Base-by-base conservation (phyloP, 345 rosid species). In the Rhodamnia argentea region DNA sequence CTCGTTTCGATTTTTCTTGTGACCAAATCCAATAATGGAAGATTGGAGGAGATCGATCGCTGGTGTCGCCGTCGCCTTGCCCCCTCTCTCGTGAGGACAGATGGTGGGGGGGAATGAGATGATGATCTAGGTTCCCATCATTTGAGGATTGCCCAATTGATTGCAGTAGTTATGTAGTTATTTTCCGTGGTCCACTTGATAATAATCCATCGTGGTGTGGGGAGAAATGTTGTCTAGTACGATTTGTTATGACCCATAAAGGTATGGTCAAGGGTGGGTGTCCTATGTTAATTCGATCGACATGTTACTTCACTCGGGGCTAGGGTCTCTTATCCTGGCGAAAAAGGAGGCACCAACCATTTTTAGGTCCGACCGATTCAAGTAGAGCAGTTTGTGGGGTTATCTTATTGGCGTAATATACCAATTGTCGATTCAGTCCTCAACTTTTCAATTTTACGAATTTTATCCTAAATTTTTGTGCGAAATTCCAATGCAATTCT, bases 281-380 rank as follows among this genome's bases (percentile, higher is more conserved):
- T 32, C 13, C 5, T 5, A 9, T 37, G 26, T 32, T 32, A 40
- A 37, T 70, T 37, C 7, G 26, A 20, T 6, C 2, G 6, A 10
- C 47, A 32, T 32, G 13, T 70, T 18, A 10, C 13, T 70, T 37
- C 7, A 0, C 47, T 10, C 0, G 1, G 3, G 3, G 47, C 7
- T 0, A 70, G 5, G 4, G 26, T 0, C 1, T 4, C 3, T 10
- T 18, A 32, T 13, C 9, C 1, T 5, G 1, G 22, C 7, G 0
- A 5, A 37, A 18, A 37, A 37, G 2, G 18, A 4, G 26, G 26
- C 2, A 32, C 23, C 23, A 3, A 4, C 58, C 58, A 55, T 55
- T 55, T 22, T 55, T 20, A 55, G 26, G 26, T 55, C 10, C 3
- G 44, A 70, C 7, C 0, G 13, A 10, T 0, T 37, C 4, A 4